A percentile compares a stretch with the other conserved stretches of the same genome.
phyloP scores from a whole-genome alignment of 306 rosid species.

The Sechiopsis laciniata region DNA sequence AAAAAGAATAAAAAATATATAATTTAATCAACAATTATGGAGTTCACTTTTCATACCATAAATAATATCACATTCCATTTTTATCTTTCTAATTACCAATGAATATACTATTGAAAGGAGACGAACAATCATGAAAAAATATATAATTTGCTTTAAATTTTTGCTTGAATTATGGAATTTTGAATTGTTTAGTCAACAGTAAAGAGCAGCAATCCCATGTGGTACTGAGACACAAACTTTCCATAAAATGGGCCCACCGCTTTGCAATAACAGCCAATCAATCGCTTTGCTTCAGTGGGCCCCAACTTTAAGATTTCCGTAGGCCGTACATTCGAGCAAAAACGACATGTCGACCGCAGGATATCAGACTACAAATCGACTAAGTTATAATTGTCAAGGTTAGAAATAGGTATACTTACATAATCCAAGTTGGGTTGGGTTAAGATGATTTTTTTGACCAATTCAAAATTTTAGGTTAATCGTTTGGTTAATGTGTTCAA shows the following conservation, averaged over 20 bases:
- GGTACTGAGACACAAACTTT: background rate
- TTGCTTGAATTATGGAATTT: background rate
- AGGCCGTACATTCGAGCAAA: background rate
- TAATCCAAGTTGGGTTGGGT: no score
- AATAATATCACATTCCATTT: background rate
- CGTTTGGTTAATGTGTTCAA: no score
- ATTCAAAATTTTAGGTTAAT: no score
- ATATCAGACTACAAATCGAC: background rate
- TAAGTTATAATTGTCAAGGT: no score
- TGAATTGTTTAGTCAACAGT: background rate
- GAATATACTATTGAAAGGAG: background rate
- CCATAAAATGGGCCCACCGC: background rate
- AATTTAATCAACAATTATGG: background rate
- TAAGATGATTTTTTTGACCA: no score
- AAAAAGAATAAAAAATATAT: background rate
- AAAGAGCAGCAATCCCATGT: background rate
- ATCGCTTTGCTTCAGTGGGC: background rate
- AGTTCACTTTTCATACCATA: background rate
- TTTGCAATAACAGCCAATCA: background rate
- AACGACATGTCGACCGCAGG: slow-evolving; percentile 4
- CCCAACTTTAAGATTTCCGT: background rate
- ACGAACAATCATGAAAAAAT: background rate
- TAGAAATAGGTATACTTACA: no score
- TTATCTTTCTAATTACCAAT: background rate
- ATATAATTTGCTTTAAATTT: background rate